Evolutionary conservation across 345 rosid species (phyloP).

Genomic region (Eutrema heterophyllum): DNA sequence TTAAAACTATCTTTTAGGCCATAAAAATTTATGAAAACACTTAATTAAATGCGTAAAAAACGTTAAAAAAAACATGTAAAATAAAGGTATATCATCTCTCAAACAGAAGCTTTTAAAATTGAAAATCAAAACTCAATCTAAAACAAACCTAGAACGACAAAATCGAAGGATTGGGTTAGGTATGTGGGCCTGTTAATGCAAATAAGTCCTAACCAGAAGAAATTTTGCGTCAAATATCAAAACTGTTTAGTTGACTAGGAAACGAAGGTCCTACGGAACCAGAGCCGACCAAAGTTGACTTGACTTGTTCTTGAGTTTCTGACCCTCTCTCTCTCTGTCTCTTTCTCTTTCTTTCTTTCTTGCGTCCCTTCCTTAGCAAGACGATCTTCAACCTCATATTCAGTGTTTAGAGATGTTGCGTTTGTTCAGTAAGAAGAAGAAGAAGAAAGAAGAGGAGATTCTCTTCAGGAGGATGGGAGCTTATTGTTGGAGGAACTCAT

Average conservation of each 20-base stretch:
- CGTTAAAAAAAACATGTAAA: no score
- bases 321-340: background rate
- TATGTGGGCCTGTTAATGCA: no score
- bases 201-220: background rate
- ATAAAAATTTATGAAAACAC: no score
- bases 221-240: background rate
- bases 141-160: no score
- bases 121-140: no score
- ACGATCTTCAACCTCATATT: background rate
- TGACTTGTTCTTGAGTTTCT: background rate
- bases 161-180: no score
- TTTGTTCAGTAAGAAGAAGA: background rate
- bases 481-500: conserved; percentile 25
- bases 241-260: background rate
- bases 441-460: background rate
- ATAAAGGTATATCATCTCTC: no score
- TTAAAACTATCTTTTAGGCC: no score
- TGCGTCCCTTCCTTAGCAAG: background rate
- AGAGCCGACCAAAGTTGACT: conserved; percentile 9
- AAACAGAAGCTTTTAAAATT: no score
- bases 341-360: background rate
- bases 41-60: no score
- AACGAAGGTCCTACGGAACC: background rate
- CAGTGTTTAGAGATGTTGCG: background rate
- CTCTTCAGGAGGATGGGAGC: conserved; percentile 9